phyloP scores from a whole-genome alignment of 1,284 basidiomycete genomes.

The Ceratobasidium sp. region DNA sequence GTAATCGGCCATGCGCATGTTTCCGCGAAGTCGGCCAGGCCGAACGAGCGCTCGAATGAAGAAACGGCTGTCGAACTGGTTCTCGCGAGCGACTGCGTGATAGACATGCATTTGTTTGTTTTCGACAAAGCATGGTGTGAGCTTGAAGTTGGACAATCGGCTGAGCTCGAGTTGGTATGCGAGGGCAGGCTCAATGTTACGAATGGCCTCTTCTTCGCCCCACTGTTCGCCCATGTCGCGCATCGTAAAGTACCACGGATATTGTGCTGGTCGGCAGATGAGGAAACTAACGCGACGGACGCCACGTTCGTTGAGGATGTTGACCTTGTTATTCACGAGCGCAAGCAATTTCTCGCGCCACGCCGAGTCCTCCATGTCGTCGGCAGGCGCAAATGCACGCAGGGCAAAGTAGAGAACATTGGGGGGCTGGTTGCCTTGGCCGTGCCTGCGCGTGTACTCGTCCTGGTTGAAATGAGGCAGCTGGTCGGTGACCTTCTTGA shows the following conservation, averaged over 20 bases:
- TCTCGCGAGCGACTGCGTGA: slow-evolving; percentile 93
- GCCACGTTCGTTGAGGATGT: slow-evolving; percentile 72
- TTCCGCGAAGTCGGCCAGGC: slow-evolving; percentile 89
- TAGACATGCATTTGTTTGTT: slow-evolving; percentile 97
- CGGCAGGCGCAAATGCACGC: slow-evolving; percentile 77
- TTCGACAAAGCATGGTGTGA: slow-evolving; percentile 92
- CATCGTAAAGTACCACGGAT: slow-evolving; percentile 95
- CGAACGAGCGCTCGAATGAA: slow-evolving; percentile 97
- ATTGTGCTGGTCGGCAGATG: slow-evolving; percentile 89
- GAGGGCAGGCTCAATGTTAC: slow-evolving; percentile 97
- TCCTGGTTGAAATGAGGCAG: slow-evolving; percentile 73
- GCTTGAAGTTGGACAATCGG: slow-evolving; percentile 95
- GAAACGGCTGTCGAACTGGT: slow-evolving; percentile 96
- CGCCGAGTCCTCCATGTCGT: slow-evolving; percentile 77
- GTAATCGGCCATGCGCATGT: slow-evolving; percentile 94
- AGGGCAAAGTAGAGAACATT: slow-evolving; percentile 95
- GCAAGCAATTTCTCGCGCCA: slow-evolving; percentile 79
- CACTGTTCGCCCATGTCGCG: slow-evolving; percentile 75
- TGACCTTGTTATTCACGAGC: slow-evolving; percentile 75
- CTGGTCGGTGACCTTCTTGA: slow-evolving; percentile 69
- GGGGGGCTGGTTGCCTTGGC: slow-evolving; percentile 72
- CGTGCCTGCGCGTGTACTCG: slow-evolving; percentile 79
- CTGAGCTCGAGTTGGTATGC: slow-evolving; percentile 98
- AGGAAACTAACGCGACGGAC: slow-evolving; percentile 92
- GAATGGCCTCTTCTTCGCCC: slow-evolving; percentile 95